A percentile compares a stretch with the other conserved stretches of the same genome.
phyloP scores from a whole-genome alignment of 2,329 filamentous ascomycete genomes.

The Neoascochyta sp. region DNA sequence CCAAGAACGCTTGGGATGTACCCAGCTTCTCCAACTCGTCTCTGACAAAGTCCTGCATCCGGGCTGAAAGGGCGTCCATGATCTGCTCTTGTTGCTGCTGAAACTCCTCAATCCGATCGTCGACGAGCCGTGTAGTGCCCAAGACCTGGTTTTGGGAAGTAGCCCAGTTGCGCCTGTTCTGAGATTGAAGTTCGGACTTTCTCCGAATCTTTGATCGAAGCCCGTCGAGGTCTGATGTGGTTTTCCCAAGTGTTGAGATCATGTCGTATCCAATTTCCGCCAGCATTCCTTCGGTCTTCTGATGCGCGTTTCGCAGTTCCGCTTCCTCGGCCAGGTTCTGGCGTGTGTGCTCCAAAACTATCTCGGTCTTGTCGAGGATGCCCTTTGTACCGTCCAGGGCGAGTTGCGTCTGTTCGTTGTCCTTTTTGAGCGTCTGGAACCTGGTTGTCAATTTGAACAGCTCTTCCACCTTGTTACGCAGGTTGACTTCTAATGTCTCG shows the following conservation, averaged over 20 bases:
- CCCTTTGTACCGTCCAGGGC: constrained; percentile 75
- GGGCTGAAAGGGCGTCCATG: constrained; percentile 62
- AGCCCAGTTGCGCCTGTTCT: constrained; percentile 77
- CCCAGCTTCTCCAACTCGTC: constrained; percentile 70
- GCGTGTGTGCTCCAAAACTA: constrained; percentile 73
- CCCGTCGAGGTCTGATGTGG: constrained; percentile 74
- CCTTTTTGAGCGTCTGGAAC: constrained; percentile 84
- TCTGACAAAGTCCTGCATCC: constrained; percentile 73
- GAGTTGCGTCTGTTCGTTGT: constrained; percentile 72
- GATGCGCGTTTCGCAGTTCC: constrained; percentile 74
- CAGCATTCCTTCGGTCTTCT: constrained; percentile 77
- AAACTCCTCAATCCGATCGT: constrained; percentile 70
- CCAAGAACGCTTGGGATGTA: constrained; percentile 65
- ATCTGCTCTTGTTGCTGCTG: constrained; percentile 68
- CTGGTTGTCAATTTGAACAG: constrained; percentile 80
- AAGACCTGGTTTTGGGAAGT: constrained; percentile 71
- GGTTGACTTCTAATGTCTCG: constrained; percentile 82
- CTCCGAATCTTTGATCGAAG: constrained; percentile 83
- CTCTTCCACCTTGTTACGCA: constrained; percentile 92
- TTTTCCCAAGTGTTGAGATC: constrained; percentile 71
- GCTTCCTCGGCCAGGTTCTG: constrained; percentile 76
- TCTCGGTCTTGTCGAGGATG: constrained; percentile 82
- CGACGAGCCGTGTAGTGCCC: constrained; percentile 72
- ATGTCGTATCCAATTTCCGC: constrained; percentile 69
- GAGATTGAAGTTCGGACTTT: constrained; percentile 74